Percentiles rank a stretch among this genome's conserved stretches.
Evolutionary conservation across 1,284 basidiomycete species (phyloP).

Genomic region (Anthracocystis setariae): DNA sequence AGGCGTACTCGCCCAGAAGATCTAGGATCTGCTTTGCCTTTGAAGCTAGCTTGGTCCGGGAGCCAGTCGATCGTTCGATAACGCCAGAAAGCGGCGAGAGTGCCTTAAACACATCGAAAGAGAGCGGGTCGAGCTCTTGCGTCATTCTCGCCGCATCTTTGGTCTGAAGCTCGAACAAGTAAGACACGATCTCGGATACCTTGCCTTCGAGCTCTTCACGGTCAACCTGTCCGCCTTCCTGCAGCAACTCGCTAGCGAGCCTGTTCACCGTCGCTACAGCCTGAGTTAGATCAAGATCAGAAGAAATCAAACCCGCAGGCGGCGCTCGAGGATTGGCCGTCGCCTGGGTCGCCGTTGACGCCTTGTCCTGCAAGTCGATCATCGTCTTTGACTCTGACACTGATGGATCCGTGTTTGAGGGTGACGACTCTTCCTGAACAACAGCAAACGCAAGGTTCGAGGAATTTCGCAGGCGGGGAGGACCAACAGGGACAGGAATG

Average conservation of each 20-base stretch:
- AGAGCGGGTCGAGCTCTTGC: conserved; percentile 41
- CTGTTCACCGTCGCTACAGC: conserved; percentile 5
- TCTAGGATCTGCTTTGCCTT: conserved; percentile 33
- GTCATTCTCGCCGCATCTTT: conserved; percentile 20
- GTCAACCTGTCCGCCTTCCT: conserved; percentile 8
- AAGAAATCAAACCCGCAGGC: not conserved
- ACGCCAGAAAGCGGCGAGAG: conserved; percentile 50
- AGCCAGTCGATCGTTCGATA: conserved; percentile 12
- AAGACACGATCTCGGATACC: conserved; percentile 19
- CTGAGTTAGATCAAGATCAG: conserved; percentile 15
- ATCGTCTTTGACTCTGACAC: conserved; percentile 34
- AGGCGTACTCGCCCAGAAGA: conserved; percentile 38
- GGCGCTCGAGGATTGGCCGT: not conserved
- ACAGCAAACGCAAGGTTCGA: conserved; percentile 47
- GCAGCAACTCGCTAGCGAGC: conserved; percentile 13
- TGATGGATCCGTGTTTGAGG: conserved; percentile 37
- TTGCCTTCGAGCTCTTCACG: conserved; percentile 12
- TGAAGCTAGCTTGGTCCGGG: conserved; percentile 9
- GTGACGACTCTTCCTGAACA: conserved; percentile 44
- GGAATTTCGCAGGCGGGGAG: conserved; percentile 37
- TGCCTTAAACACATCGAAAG: conserved; percentile 54
- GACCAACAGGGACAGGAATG: conserved; percentile 23
- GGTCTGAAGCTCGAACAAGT: conserved; percentile 22
- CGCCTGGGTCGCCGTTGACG: not conserved
- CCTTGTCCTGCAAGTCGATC: conserved; percentile 22